Percentiles rank a stretch among this genome's conserved stretches.
These are phyloP conservation scores for Nothophytophthora sp. DNA, from an alignment of 352 stramenopile genomes.

Conservation along the genomic window DNA sequence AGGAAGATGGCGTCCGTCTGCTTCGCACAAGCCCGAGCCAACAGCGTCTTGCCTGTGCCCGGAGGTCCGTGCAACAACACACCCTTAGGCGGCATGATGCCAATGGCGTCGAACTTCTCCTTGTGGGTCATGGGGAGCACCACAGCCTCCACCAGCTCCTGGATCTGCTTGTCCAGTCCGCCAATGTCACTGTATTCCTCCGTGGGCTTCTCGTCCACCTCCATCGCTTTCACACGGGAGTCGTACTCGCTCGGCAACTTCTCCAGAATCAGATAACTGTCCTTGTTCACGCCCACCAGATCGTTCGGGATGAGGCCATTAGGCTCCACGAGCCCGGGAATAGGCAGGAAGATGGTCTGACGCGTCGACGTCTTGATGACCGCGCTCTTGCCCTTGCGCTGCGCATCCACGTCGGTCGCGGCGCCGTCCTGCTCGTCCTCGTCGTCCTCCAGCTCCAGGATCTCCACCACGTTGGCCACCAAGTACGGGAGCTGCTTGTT, in stretches of 20 bases:
- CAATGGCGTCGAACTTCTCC: slow-evolving; percentile 97
- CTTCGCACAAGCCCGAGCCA: slow-evolving; percentile 98
- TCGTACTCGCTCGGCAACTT: slow-evolving; percentile 99
- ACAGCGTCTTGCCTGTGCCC: slow-evolving; percentile 98
- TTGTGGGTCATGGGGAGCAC: slow-evolving; percentile 99
- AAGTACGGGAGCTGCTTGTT: slow-evolving; percentile 99
- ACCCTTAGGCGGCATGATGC: slow-evolving; percentile 96
- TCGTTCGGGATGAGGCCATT: slow-evolving; percentile 96
- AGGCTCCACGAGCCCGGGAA: slow-evolving; percentile 97
- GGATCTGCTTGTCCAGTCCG: slow-evolving; percentile 98
- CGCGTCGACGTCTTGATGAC: slow-evolving; percentile 99
- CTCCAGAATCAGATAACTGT: slow-evolving; percentile 99
- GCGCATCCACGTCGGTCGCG: slow-evolving; percentile 91
- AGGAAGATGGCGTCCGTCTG: slow-evolving; percentile 99
- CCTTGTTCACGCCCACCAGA: slow-evolving; percentile 99
- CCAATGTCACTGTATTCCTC: slow-evolving; percentile 97
- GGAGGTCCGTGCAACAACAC: slow-evolving; percentile 96
- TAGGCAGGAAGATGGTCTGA: slow-evolving; percentile 98
- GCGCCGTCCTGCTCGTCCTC: slow-evolving; percentile 95
- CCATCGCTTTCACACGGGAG: slow-evolving; percentile 98
- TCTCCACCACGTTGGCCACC: slow-evolving; percentile 98
- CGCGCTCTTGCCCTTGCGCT: slow-evolving; percentile 91
- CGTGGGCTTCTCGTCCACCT: slow-evolving; percentile 94
- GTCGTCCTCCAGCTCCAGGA: slow-evolving; percentile 88
- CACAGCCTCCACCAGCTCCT: slow-evolving; percentile 98